phyloP scores from a whole-genome alignment of 2,329 filamentous ascomycete species.

The Colletotrichum gloeosporioides region DNA sequence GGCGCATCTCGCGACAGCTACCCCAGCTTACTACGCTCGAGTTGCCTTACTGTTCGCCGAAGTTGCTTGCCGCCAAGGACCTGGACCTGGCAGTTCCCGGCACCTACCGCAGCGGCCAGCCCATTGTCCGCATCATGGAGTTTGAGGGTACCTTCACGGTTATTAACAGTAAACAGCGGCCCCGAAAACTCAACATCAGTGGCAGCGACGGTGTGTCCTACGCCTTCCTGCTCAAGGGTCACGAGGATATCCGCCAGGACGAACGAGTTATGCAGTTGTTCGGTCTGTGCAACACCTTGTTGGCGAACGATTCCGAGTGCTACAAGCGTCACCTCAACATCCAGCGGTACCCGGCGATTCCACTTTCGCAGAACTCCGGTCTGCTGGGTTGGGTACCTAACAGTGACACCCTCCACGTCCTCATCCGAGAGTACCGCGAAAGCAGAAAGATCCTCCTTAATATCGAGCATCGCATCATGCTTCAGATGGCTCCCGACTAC shows the following conservation, averaged over 20 bases:
- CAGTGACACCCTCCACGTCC: conserved; percentile 93
- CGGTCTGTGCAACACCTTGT: conserved; percentile 93
- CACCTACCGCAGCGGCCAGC: conserved; percentile 81
- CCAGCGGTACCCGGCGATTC: conserved; percentile 95
- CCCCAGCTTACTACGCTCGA: conserved; percentile 93
- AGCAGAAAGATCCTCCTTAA: conserved; percentile 97
- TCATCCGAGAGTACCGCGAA: conserved; percentile 97
- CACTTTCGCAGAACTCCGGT: conserved; percentile 94
- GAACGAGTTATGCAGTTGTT: conserved; percentile 99
- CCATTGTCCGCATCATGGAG: conserved; percentile 83
- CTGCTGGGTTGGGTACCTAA: conserved; percentile 96
- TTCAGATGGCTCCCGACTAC: conserved; percentile 99
- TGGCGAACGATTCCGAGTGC: conserved; percentile 92
- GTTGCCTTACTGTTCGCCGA: conserved; percentile 95
- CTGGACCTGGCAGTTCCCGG: conserved; percentile 95
- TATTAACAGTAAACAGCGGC: conserved; percentile 96
- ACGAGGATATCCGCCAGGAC: conserved; percentile 98
- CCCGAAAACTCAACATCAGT: conserved; percentile 84
- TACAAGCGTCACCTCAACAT: conserved; percentile 98
- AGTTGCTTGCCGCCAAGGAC: conserved; percentile 82
- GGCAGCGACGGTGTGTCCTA: conserved; percentile 90
- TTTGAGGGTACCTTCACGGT: conserved; percentile 92
- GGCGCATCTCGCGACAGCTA: conserved; percentile 90
- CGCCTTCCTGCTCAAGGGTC: conserved; percentile 94
- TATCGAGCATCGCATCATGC: conserved; percentile 99